Conservation (phyloP, 345 rosid genomes). For the Bretschneidera sinensis region DNA sequence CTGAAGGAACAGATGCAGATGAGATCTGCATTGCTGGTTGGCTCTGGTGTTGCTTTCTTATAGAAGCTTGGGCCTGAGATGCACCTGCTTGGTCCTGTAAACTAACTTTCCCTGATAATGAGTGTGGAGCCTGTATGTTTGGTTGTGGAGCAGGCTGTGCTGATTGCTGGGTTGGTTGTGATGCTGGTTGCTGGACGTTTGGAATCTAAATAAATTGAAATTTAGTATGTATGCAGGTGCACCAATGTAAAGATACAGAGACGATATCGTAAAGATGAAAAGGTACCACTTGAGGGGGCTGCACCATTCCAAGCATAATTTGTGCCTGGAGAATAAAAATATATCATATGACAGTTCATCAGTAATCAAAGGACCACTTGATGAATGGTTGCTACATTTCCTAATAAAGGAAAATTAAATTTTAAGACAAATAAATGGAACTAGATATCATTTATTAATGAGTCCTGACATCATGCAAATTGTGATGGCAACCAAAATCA, state of each 20-base stretch:
- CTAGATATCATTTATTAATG: neutral
- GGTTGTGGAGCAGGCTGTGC: constrained; percentile 47
- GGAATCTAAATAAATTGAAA: constrained; percentile 51
- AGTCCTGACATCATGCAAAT: neutral
- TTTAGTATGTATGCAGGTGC: constrained; percentile 13
- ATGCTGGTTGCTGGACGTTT: constrained; percentile 46
- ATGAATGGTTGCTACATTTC: neutral
- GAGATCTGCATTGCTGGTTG: constrained; percentile 46
- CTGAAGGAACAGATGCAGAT: constrained; percentile 41
- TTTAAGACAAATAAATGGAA: neutral
- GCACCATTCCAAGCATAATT: constrained; percentile 99
- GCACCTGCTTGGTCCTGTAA: constrained; percentile 50
- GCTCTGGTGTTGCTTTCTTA: constrained; percentile 55
- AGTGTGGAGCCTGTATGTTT: constrained; percentile 41
- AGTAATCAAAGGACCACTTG: constrained; percentile 1
- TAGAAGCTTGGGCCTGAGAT: constrained; percentile 43
- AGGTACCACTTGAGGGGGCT: constrained; percentile 82
- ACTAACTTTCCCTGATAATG: constrained; percentile 38
- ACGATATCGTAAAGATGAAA: constrained; percentile 12
- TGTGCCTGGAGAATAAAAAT: constrained; percentile 62
- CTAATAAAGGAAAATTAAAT: neutral
- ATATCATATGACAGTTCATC: constrained; percentile 6
- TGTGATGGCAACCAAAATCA: neutral
- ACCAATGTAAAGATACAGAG: constrained; percentile 6
- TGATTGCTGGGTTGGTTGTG: constrained; percentile 57